Evolutionary conservation across 2,329 filamentous ascomycete species (phyloP), one percentile per base, ranked within the genome.

Genomic region (Dryadomyces sulphureus): DNA sequence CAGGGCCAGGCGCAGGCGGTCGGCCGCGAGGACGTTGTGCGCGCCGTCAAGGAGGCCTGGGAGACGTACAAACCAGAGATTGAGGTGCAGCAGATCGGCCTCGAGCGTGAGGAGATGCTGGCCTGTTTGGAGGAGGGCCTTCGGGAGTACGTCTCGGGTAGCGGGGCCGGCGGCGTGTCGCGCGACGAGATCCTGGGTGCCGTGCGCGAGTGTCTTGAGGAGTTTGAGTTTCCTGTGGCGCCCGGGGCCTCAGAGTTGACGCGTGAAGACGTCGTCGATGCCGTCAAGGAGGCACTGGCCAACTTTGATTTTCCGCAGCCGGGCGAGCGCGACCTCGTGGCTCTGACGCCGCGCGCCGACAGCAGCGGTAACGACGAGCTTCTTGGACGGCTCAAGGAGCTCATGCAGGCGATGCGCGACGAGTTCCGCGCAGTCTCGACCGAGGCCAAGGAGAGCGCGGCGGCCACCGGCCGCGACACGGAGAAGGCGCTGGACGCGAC

Each of bases 31-130:
- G 86, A 93, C 48, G 85, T 96, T 32, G 74, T 96, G 2, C 75
- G 84, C 24, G 88, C 89, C 3, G 84, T 96, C 14, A 80, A 81
- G 54, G 88, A 94, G 54, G 90, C 89, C 1, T 94, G 88, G 78
- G 90, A 95, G 58, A 85, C 80, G 45, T 94, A 94, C 64, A 94
- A 94, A 63, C 90, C 90, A 1, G 87, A 95, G 55, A 87, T 94
- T 43, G 82, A 94, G 54, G 73, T 94, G 5, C 83, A 94, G 55
- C 87, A 94, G 55, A 84, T 93, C 51, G 90, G 89, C 2, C 69
- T 96, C 1, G 90, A 94, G 60, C 76, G 87, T 5, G 87, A 95
- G 12, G 90, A 96, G 57, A 84, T 96, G 41, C 69, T 96, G 14
- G 79, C 83, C 35, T 94, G 88, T 53, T 71, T 96, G 22, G 80